A percentile compares a stretch with the other conserved stretches of the same genome.
These are phyloP conservation scores for Pestalotiopsis fici DNA, from an alignment of 2,329 filamentous ascomycete genomes.

Conservation along the genomic window DNA sequence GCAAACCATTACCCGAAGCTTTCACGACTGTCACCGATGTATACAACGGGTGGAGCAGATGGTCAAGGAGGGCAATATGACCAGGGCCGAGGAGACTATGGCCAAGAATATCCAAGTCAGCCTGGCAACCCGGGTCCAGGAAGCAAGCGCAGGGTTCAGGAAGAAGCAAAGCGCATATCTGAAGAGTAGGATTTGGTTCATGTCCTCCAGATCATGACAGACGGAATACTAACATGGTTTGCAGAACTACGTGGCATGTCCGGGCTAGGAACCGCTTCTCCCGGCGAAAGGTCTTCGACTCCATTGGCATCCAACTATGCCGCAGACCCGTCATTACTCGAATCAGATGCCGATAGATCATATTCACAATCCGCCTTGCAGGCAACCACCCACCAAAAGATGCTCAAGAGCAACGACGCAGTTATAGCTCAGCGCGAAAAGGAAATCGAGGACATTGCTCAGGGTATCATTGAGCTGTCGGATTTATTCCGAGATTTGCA, in stretches of 20 bases:
- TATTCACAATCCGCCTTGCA: constrained; percentile 89
- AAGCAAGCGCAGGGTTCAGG: constrained; percentile 86
- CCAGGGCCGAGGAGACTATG: constrained; percentile 88
- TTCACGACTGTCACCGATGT: constrained; percentile 85
- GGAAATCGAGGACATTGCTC: constrained; percentile 96
- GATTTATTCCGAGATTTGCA: constrained; percentile 97
- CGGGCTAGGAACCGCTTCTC: constrained; percentile 53
- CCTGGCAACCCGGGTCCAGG: constrained; percentile 83
- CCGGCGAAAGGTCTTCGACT: constrained; percentile 54
- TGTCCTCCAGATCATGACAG: background rate
- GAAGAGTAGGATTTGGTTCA: constrained; percentile 66
- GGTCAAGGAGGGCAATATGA: constrained; percentile 79
- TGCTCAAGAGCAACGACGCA: constrained; percentile 75
- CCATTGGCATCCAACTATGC: constrained; percentile 59
- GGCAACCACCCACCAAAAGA: constrained; percentile 63
- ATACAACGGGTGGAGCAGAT: constrained; percentile 88
- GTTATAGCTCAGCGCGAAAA: constrained; percentile 89
- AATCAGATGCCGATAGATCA: constrained; percentile 90
- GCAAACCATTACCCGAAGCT: constrained; percentile 83
- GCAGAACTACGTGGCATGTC: constrained; percentile 75
- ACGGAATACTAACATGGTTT: background rate
- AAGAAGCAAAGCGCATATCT: constrained; percentile 98
- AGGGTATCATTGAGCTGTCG: constrained; percentile 94
- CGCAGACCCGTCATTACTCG: constrained; percentile 81
- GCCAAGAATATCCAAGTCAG: constrained; percentile 94